These are phyloP conservation scores for Pythium pyrilobum DNA, from an alignment of 352 stramenopile species.

Conservation along the genomic window DNA sequence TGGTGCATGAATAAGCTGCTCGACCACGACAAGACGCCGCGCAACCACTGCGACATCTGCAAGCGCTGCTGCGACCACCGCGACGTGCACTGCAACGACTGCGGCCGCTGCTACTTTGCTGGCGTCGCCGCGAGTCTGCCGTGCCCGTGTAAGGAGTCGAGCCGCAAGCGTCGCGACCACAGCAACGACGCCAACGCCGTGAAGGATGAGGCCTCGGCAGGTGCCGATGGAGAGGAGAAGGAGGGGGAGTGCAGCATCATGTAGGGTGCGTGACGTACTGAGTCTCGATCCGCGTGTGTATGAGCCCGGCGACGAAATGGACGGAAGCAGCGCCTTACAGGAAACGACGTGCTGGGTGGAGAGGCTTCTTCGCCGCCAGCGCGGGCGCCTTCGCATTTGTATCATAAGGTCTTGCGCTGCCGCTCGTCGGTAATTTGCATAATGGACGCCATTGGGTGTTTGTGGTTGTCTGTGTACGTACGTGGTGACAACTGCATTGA, in stretches of 20 bases:
- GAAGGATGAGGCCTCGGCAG: constrained; percentile 4
- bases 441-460: too few relatives aligned
- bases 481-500: too few relatives aligned
- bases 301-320: background rate
- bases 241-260: constrained; percentile 83
- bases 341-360: too few relatives aligned
- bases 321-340: too few relatives aligned
- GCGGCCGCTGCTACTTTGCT: constrained; percentile 80
- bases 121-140: constrained; percentile 69
- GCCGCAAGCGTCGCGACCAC: constrained; percentile 36
- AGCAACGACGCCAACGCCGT: background rate
- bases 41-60: constrained; percentile 84
- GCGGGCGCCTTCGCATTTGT: too few relatives aligned
- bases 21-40: constrained; percentile 61
- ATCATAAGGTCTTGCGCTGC: too few relatives aligned
- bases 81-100: constrained; percentile 83
- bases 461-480: too few relatives aligned
- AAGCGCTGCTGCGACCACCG: constrained; percentile 83
- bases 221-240: constrained; percentile 44
- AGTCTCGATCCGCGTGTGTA: background rate
- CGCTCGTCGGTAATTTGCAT: too few relatives aligned
- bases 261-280: constrained; percentile 36
- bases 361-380: too few relatives aligned
- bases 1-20: constrained; percentile 83
- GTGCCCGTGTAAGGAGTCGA: constrained; percentile 72